phyloP scores from a whole-genome alignment of 1,284 basidiomycete species.

The Macrocybe sp. region DNA sequence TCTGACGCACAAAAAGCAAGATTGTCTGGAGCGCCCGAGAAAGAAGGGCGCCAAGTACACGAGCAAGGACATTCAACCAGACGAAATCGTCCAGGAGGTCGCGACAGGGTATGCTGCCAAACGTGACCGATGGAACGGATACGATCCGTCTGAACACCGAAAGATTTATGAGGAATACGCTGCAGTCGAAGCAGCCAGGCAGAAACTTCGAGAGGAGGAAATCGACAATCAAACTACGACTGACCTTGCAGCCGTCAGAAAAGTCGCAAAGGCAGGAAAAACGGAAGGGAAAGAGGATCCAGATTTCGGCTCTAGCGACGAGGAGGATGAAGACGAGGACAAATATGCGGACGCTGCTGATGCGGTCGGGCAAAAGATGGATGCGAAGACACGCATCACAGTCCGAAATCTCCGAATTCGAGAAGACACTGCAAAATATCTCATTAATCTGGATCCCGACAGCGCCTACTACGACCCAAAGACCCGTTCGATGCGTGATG shows the following conservation, averaged over 20 bases:
- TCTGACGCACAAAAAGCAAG: conserved; percentile 87
- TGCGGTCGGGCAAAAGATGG: conserved; percentile 95
- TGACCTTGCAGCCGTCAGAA: conserved; percentile 77
- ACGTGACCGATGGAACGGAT: conserved; percentile 98
- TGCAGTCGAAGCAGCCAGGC: conserved; percentile 86
- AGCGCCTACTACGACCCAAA: conserved; percentile 99
- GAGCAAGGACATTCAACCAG: conserved; percentile 84
- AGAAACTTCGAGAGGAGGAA: conserved; percentile 90
- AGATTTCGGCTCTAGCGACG: conserved; percentile 96
- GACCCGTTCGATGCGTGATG: conserved; percentile 99
- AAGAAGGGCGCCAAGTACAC: conserved; percentile 96
- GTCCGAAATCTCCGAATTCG: conserved; percentile 98
- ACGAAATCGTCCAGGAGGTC: conserved; percentile 85
- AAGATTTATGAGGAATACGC: conserved; percentile 91
- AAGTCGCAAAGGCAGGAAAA: conserved; percentile 81
- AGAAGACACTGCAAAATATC: conserved; percentile 98
- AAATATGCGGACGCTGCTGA: conserved; percentile 98
- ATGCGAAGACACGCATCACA: conserved; percentile 97
- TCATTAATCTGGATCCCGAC: conserved; percentile 93
- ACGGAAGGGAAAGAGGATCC: conserved; percentile 64
- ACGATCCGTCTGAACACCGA: conserved; percentile 86
- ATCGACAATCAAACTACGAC: conserved; percentile 95
- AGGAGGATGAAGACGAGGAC: conserved; percentile 91
- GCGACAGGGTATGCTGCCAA: conserved; percentile 90
- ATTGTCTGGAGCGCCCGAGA: conserved; percentile 95